Evolutionary conservation across 139 green algal species (phyloP), one percentile per base, ranked within the genome.

Genomic region (Trebouxia sp.): DNA sequence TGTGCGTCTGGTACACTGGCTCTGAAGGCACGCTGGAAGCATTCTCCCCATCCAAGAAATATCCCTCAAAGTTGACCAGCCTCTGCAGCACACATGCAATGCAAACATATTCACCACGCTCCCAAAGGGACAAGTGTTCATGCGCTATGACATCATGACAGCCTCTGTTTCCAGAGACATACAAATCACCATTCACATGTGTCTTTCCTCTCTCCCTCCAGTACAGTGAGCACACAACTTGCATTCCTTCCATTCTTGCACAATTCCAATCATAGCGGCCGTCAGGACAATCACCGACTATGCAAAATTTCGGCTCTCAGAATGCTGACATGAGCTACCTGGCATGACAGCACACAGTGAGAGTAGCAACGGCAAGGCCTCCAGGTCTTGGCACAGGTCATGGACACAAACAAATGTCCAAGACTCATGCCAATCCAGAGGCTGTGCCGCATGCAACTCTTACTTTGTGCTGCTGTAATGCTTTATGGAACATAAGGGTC

Each of bases 31-130:
- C 28, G 22, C 22, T 38, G 28, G 39, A n/a, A 1, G 14, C 43
- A 30, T 65, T 65, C 43, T 87, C 84, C 53, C 66, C 62, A 58
- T 90, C 86, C 50, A 89, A 51, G n/a, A 67, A 87, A 62, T 84
- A 87, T n/a, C 77, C 82, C 26, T 86, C 78, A 48, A 85, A 83
- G 22, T 89, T 83, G 35, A 89, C 70, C 41, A 90, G 35, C 24
- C 28, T 47, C 75, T 80, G 75, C 75, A 70, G 8, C 28, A 0
- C 37, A 51, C 20, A n/a, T 35, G 39, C 38, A 39, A 37, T 42
- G 35, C 12, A 24, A 3, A 47, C 50, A 58, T 17, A 17, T 58
- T 58, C 50, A n/a, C n/a, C 50, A 5, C 20, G 50, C 50, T 58
- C 20, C 50, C 2, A 28, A 22, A 28, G 3, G 50, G 2, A 10